Evolutionary conservation across 495 filamentous ascomycete species (phyloP).

Genomic region (Tuber magnatum): DNA sequence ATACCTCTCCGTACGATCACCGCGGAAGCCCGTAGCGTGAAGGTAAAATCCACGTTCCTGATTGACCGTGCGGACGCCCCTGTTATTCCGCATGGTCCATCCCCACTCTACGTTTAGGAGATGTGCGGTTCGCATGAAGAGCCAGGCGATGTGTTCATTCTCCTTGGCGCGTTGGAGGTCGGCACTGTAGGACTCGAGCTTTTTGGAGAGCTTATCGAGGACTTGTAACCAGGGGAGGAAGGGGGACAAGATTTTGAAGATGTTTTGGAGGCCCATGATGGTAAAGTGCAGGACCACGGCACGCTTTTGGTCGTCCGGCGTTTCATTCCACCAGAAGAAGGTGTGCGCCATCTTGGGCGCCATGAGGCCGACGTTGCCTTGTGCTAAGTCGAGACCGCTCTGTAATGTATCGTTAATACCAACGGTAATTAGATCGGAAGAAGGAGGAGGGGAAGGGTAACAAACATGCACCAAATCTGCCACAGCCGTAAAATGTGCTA

Average conservation of each 20-base stretch:
- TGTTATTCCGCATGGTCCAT: not conserved
- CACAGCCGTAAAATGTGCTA: slow-evolving; percentile 27
- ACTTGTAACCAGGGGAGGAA: slow-evolving; percentile 26
- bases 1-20: slow-evolving; percentile 18
- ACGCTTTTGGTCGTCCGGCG: slow-evolving; percentile 16
- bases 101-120: not conserved
- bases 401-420: not conserved
- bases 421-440: not conserved
- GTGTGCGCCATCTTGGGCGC: slow-evolving; percentile 34
- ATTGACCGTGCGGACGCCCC: not conserved
- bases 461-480: slow-evolving; percentile 30
- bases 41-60: slow-evolving; percentile 28
- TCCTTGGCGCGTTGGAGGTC: slow-evolving; percentile 19
- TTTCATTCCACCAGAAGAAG: slow-evolving; percentile 28
- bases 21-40: slow-evolving; percentile 21
- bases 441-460: not conserved
- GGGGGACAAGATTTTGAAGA: slow-evolving; percentile 22
- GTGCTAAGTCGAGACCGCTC: slow-evolving; percentile 24
- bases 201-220: slow-evolving; percentile 19
- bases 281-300: slow-evolving; percentile 25
- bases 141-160: slow-evolving; percentile 30
- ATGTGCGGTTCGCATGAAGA: slow-evolving; percentile 25
- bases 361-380: slow-evolving; percentile 34
- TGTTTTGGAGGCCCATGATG: slow-evolving; percentile 16
- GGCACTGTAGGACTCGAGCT: slow-evolving; percentile 7